Evolutionary conservation across 2,329 filamentous ascomycete species (phyloP), one percentile per base, ranked within the genome.

Genomic region (Botrytis elliptica): DNA sequence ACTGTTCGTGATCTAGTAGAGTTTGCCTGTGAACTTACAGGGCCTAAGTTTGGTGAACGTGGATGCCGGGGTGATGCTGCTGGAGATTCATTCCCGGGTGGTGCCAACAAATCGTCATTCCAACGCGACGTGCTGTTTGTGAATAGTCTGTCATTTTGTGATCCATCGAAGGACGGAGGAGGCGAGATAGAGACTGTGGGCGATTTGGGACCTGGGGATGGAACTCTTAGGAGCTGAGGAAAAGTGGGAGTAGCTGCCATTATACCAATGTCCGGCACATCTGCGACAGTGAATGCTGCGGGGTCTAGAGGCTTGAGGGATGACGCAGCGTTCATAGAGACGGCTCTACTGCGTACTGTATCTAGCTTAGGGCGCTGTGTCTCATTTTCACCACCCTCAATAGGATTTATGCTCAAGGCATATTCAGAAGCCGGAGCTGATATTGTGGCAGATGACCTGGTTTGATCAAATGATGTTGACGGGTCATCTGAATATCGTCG

Each of bases 401-500:
- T 79, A 71, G 82, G 84, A n/a, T 86, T 86, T 10, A 82, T 78
- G 69, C 74, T 77, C 1, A 75, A 86, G 85, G 74, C 69, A 74
- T 77, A 76, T 49, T 80, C 79, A 38, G 77, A 76, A 68, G 78
- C 78, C 16, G 66, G 59, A 85, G 81, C 71, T 83, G 82, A 75
- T 86, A 85, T 74, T 85, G 83, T 73, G 85, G 83, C 74, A 85
- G 85, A 36, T 81, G 82, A 52, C 83, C 83, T 18, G 82, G 84
- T 70, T 80, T 76, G 75, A 38, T 65, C 71, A 16, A 73, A 44
- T 33, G 63, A 44, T 22, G 73, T 59, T 12, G 74, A 74, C 42
- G 78, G 77, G 62, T 91, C 89, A 75, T 93, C 90, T 0, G 91
- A 93, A 79, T 92, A 92, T 78, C 91, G 89, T 74, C 92, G 88